Percentiles rank a stretch among this genome's conserved stretches.
Conservation (phyloP, 495 filamentous ascomycete species). For the Chaetomium cochliodes region DNA sequence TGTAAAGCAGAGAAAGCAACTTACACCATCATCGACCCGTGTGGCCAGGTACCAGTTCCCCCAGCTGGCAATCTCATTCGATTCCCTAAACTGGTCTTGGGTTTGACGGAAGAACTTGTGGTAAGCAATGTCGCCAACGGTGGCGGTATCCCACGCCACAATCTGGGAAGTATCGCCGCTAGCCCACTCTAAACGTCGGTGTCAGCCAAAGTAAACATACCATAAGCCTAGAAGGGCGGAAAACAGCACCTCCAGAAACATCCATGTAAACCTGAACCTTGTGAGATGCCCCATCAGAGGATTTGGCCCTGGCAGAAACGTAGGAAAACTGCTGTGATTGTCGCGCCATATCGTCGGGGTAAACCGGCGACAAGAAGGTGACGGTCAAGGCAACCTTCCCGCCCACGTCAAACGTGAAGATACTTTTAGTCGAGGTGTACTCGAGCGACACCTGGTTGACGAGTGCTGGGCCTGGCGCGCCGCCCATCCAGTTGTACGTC, state of each 20-base stretch:
- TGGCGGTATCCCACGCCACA: constrained; percentile 43
- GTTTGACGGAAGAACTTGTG: constrained; percentile 59
- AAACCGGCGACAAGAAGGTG: constrained; percentile 86
- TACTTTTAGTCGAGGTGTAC: constrained; percentile 85
- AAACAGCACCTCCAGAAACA: constrained; percentile 71
- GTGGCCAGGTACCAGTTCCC: constrained; percentile 75
- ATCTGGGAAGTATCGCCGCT: constrained; percentile 42
- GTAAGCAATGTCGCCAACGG: constrained; percentile 41
- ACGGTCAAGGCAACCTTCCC: constrained; percentile 66
- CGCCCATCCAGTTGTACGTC: constrained; percentile 63
- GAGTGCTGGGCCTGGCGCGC: constrained; percentile 51
- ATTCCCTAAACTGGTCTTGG: constrained; percentile 69
- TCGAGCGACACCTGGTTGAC: constrained; percentile 56
- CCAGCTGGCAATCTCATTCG: constrained; percentile 77
- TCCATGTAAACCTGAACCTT: constrained; percentile 82
- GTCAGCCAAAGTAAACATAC: constrained; percentile 36
- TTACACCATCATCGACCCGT: constrained; percentile 35
- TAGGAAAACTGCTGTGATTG: constrained; percentile 92
- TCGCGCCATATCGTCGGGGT: constrained; percentile 76
- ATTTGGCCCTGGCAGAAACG: constrained; percentile 62
- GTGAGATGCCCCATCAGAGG: constrained; percentile 55
- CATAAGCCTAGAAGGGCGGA: constrained; percentile 11
- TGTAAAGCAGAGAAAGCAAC: constrained; percentile 17
- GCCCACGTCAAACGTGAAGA: constrained; percentile 74
- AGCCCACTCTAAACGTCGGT: constrained; percentile 42